Evolutionary conservation across 2,329 filamentous ascomycete species (phyloP).

Genomic region (Nemania sp.): DNA sequence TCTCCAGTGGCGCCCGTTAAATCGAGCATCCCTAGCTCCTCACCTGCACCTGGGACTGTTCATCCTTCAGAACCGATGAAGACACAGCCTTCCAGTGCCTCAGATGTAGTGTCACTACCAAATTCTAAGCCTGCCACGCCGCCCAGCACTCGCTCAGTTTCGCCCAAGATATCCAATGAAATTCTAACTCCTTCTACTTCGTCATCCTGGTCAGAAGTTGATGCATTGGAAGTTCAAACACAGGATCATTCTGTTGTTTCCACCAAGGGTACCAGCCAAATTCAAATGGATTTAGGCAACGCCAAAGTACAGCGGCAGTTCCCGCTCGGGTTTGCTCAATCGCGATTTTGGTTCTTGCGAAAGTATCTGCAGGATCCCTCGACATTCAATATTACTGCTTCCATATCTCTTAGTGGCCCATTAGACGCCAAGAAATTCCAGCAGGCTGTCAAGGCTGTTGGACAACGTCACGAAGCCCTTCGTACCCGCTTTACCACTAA

Average conservation of each 20-base stretch:
- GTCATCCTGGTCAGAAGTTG: background rate
- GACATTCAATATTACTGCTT: constrained; percentile 45
- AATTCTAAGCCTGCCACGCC: background rate
- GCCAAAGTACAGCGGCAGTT: background rate
- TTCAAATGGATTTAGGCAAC: background rate
- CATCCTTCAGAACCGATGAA: background rate
- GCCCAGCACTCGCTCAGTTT: background rate
- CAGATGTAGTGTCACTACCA: background rate
- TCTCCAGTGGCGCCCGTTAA: background rate
- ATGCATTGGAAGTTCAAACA: background rate
- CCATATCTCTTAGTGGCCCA: constrained; percentile 38
- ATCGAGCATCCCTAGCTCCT: background rate
- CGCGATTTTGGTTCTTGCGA: constrained; percentile 46
- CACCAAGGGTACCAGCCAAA: background rate
- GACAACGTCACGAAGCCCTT: constrained; percentile 39
- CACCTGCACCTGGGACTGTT: background rate
- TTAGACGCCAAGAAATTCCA: constrained; percentile 38
- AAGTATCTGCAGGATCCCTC: constrained; percentile 43
- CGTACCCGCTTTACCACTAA: constrained; percentile 39
- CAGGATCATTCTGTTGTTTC: background rate
- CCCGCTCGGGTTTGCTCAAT: constrained; percentile 44
- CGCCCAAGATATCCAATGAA: background rate
- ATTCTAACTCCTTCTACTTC: background rate
- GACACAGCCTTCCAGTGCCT: background rate
- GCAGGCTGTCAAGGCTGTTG: constrained; percentile 41